Evolutionary conservation across 371 early-diverging fungal genomes (phyloP), one percentile per base, ranked within the genome.

Genomic region (Capillidium rhysosporum): DNA sequence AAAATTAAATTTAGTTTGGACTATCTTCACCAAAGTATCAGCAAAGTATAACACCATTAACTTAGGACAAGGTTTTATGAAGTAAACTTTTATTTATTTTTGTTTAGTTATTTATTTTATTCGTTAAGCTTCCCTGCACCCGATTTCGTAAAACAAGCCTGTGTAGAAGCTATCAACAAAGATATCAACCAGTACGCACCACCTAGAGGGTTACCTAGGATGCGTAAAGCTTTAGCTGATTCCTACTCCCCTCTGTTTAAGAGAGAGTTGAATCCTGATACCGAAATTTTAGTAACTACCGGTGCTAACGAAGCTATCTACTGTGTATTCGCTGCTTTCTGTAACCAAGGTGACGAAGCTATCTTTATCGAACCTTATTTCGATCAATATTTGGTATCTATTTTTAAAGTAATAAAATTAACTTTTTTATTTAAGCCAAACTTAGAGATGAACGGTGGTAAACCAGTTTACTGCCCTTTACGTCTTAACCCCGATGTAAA

Each of bases 301-400:
- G 96, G 96, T 41, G 96, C 91, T 2, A 89, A 89, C 57, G 92
- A 92, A 76, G 92, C 85, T 76, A 64, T 51, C 24, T 59, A 24
- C 20, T 38, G n/a, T 26, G 23, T 30, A 12, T 9, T 40, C 18
- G 53, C 38, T 49, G 46, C 20, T 39, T 48, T 49, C 21, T 40
- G 49, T 46, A 24, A 41, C 12, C 26, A 29, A 20, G 49, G 82
- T 4, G 77, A 83, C 56, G 92, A 93, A 56, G 91, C 86, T 39
- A 84, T 94, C 54, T 68, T 88, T 53, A 89, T 95, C 72, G 88
- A 89, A 63, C 89, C 92, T 0, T 89, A 84, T 65, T 93, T 91
- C 67, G 96, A 95, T 62, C 86, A 85, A 65, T 95, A 94, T 63
- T 82, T 79, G 56, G 80, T 80, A 68, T 66, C 74, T 67, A n/a